Conservation (phyloP, 2,329 filamentous ascomycete species). For the Pezicula carpinea region DNA sequence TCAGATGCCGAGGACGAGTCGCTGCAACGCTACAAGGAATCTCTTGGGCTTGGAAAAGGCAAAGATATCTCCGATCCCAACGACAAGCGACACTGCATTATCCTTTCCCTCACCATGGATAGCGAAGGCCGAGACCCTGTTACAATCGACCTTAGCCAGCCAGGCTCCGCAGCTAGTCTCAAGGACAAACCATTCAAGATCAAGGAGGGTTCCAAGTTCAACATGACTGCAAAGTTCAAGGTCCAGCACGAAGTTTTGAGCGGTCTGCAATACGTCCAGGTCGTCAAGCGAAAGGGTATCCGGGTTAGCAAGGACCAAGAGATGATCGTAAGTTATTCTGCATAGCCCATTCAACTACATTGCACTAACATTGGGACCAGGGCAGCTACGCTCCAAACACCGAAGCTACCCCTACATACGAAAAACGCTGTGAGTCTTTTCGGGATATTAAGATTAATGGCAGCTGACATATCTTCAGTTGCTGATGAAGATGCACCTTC, state of each 20-base stretch:
- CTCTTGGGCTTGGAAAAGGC: constrained; percentile 75
- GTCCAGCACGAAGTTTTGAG: constrained; percentile 96
- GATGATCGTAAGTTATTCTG: constrained; percentile 78
- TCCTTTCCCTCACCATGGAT: constrained; percentile 85
- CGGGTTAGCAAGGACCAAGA: constrained; percentile 89
- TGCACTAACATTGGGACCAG: constrained; percentile 37
- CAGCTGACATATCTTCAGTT: constrained; percentile 48
- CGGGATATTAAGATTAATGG: background rate
- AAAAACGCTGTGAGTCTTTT: constrained; percentile 77
- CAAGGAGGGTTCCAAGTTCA: constrained; percentile 91
- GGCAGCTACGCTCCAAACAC: constrained; percentile 94
- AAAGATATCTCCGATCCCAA: constrained; percentile 68
- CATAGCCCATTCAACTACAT: background rate
- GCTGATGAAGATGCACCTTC: constrained; percentile 86
- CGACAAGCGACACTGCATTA: constrained; percentile 88
- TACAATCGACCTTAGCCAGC: constrained; percentile 76
- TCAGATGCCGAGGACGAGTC: constrained; percentile 69
- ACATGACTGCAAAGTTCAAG: constrained; percentile 91
- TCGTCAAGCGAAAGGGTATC: constrained; percentile 85
- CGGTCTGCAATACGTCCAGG: constrained; percentile 92
- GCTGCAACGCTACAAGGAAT: constrained; percentile 95
- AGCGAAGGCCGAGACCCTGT: constrained; percentile 78
- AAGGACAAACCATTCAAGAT: constrained; percentile 95
- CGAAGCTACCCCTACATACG: constrained; percentile 76
- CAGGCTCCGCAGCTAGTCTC: constrained; percentile 69